A percentile compares a stretch with the other conserved stretches of the same genome.
Evolutionary conservation across 306 rosid species (phyloP).

Genomic region (Fagus sylvatica): DNA sequence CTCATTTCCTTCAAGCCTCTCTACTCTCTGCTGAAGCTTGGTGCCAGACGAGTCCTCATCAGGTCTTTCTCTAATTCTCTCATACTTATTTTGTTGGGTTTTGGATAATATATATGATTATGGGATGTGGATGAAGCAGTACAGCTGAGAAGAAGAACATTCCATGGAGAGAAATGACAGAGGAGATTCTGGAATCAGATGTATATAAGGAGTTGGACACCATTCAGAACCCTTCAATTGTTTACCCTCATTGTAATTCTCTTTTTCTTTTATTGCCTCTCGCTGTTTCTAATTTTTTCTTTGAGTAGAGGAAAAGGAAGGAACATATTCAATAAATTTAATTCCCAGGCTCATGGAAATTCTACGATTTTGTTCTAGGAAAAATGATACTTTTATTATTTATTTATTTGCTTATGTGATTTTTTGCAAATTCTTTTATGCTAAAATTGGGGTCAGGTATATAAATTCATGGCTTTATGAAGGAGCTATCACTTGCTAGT

Average conservation of each 20-base stretch:
- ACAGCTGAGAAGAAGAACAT: constrained; percentile 72
- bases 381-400: no score
- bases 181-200: constrained; percentile 58
- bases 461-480: neutral
- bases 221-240: constrained; percentile 49
- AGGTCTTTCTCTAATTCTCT: constrained; percentile 30
- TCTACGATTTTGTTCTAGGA: no score
- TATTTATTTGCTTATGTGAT: neutral
- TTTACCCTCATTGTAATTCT: constrained; percentile 62
- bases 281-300: neutral
- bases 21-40: constrained; percentile 62
- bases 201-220: constrained; percentile 55
- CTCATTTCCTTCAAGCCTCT: constrained; percentile 60
- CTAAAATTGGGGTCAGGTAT: neutral
- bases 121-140: constrained; percentile 36
- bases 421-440: neutral
- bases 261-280: neutral
- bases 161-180: constrained; percentile 61
- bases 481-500: constrained; percentile 1
- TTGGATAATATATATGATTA: constrained; percentile 20
- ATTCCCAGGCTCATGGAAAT: no score
- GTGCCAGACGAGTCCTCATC: constrained; percentile 58
- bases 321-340: no score
- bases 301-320: no score
- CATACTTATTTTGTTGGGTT: neutral